A percentile compares a stretch with the other conserved stretches of the same genome.
Evolutionary conservation across 768 basidiomycete genomes (phyloP).

Genomic region (Dentipellis fragilis): DNA sequence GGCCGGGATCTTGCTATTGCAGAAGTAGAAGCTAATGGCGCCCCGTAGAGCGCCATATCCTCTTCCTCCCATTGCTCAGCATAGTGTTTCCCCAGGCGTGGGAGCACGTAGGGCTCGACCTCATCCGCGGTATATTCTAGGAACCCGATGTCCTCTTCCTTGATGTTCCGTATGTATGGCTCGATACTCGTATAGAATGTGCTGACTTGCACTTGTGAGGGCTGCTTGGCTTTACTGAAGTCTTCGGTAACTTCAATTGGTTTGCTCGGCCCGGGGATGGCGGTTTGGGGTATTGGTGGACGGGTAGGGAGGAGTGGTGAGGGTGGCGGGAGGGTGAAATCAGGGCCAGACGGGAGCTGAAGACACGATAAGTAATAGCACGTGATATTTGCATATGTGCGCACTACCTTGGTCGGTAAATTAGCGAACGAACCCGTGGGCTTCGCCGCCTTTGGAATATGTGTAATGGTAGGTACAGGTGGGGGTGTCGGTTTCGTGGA

Average conservation of each 20-base stretch:
- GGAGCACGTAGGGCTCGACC: slow-evolving; percentile 77
- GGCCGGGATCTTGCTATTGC: slow-evolving; percentile 23
- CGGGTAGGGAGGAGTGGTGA: slow-evolving; percentile 45
- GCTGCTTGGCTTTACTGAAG: slow-evolving; percentile 76
- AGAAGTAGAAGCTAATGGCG: slow-evolving; percentile 30
- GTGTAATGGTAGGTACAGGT: slow-evolving; percentile 25
- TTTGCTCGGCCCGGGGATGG: slow-evolving; percentile 73
- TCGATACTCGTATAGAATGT: slow-evolving; percentile 89
- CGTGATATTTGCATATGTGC: not conserved
- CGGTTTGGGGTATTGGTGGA: slow-evolving; percentile 52
- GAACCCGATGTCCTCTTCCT: slow-evolving; percentile 94
- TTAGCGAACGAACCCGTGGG: slow-evolving; percentile 31
- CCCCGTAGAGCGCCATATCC: slow-evolving; percentile 48
- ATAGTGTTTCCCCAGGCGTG: slow-evolving; percentile 83
- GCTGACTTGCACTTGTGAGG: slow-evolving; percentile 53
- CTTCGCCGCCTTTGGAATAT: slow-evolving; percentile 48
- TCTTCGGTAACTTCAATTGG: slow-evolving; percentile 80
- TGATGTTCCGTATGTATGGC: slow-evolving; percentile 79
- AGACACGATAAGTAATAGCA: slow-evolving; percentile 3
- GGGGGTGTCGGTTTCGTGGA: slow-evolving; percentile 47
- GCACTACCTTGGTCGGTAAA: slow-evolving; percentile 40
- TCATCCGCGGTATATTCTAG: slow-evolving; percentile 89
- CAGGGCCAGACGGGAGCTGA: slow-evolving; percentile 34
- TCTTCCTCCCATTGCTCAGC: slow-evolving; percentile 90
- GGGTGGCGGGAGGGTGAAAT: slow-evolving; percentile 49